Evolutionary conservation across 345 rosid genomes (phyloP).

Genomic region (Eutrema japonicum): DNA sequence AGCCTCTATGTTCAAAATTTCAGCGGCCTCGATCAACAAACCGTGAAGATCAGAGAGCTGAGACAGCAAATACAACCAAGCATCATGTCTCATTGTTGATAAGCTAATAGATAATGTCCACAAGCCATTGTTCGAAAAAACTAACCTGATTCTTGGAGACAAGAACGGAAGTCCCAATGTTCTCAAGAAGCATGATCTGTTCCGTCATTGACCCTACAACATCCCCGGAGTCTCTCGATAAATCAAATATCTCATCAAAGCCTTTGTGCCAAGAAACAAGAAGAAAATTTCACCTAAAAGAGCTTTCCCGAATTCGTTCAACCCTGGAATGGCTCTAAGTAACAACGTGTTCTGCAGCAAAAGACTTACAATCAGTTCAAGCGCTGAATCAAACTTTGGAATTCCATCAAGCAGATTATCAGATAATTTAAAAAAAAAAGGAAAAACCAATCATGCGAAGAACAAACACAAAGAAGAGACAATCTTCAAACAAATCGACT

Average conservation of each 20-base stretch:
- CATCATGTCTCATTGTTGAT: background rate
- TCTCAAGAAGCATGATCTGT: slow-evolving; percentile 98
- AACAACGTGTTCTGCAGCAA: slow-evolving; percentile 75
- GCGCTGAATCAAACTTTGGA: background rate
- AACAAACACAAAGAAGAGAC: background rate
- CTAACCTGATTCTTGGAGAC: slow-evolving; percentile 86
- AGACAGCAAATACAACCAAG: slow-evolving; percentile 14
- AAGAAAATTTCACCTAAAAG: slow-evolving; percentile 57
- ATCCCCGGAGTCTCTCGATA: background rate
- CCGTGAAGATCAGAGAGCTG: slow-evolving; percentile 90
- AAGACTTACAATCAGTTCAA: slow-evolving; percentile 4
- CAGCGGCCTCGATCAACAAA: slow-evolving; percentile 83
- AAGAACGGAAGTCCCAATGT: slow-evolving; percentile 95
- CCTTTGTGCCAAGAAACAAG: background rate
- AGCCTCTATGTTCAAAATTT: slow-evolving; percentile 73
- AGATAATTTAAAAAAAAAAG: background rate
- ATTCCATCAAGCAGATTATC: background rate
- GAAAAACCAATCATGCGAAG: too few species aligned
- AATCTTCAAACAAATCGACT: background rate
- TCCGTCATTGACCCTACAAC: slow-evolving; percentile 74
- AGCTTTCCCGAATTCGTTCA: slow-evolving; percentile 79
- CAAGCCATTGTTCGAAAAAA: background rate
- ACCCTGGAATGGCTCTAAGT: slow-evolving; percentile 86
- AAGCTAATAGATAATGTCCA: background rate
- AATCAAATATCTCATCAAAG: background rate